A percentile compares a stretch with the other conserved stretches of the same genome.
Evolutionary conservation across 441 rosid genomes (phyloP).

Genomic region (Adansonia madagascariensis): DNA sequence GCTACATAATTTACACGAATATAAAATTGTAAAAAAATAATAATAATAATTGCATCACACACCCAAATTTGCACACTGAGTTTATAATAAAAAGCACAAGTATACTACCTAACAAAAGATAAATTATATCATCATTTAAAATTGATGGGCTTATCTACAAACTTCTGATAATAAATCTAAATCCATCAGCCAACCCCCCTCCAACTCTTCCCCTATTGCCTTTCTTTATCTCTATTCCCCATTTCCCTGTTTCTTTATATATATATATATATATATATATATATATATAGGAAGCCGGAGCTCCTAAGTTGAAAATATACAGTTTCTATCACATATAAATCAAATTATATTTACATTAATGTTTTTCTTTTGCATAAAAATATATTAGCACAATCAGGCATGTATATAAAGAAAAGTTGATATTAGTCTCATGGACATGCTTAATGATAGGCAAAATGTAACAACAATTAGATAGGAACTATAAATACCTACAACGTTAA

Average conservation of each 20-base stretch:
- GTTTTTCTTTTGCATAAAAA: neutral
- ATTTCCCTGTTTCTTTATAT: neutral
- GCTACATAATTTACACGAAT: neutral
- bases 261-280: too few species aligned
- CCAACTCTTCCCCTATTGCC: neutral
- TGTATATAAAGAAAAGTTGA: neutral
- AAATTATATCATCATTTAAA: constrained; percentile 4
- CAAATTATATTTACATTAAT: neutral
- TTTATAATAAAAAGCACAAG: neutral
- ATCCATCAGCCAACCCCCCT: neutral
- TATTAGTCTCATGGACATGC: constrained; percentile 1
- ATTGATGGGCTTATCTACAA: neutral
- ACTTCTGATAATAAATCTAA: neutral
- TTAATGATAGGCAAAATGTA: neutral
- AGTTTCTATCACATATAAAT: neutral
- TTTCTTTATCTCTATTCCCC: constrained; percentile 1
- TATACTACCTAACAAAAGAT: neutral
- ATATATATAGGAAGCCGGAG: neutral
- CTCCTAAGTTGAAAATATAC: neutral
- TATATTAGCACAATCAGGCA: neutral
- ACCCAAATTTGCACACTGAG: neutral
- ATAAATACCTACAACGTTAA: neutral
- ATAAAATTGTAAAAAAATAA: neutral
- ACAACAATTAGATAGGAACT: neutral
- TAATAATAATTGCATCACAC: neutral